Base-by-base conservation (phyloP, 306 rosid genomes). In the Mimosa bimucronata region DNA sequence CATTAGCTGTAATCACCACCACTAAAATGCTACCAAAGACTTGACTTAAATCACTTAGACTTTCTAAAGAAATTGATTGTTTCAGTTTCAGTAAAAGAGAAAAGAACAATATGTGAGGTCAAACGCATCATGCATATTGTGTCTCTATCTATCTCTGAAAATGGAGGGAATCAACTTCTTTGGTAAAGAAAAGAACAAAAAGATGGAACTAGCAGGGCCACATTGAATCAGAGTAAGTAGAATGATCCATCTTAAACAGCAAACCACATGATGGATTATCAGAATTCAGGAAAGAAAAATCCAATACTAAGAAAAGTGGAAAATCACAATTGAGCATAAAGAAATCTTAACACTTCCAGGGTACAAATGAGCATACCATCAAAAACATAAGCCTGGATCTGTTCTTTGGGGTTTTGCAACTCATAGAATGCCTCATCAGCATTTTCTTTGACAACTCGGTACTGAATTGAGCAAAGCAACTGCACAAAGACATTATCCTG, bases 341-440 rank as follows among this genome's bases (percentile, higher is more conserved):
- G 44, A 16, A 25, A 41, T 40, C 44, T 3, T 3, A 57, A 13
- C 7, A 37, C 23, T 58, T 75, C 21, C 50, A n/a, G 40, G 21
- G 28, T 13, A 18, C 25, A 45, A 4, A 29, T 14, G 11, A 62
- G 8, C 29, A 57, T 85, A 92, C 98, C 99, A 87, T 95, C 99
- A 67, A 95, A 95, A 70, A 95, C 99, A 81, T 85, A 95, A 73
- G 99, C 97, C 83, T 93, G 98, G 65, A 95, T 95, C 89, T 95
- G 99, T 82, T 95, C 99, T 74, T 74, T 78, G 19, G 99, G 99
- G 71, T 91, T 93, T 77, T 95, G 93, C 90, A 95, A 80, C 89
- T 95, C 99, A 50, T 95, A 95, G 71, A 91, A 95, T 29, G 99
- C 99, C 86, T 95, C 99, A 74, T 95, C 98, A n/a, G 98, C 98